These are phyloP conservation scores for Rhodotorula diobovata DNA, from an alignment of 768 basidiomycete species.

Conservation along the genomic window DNA sequence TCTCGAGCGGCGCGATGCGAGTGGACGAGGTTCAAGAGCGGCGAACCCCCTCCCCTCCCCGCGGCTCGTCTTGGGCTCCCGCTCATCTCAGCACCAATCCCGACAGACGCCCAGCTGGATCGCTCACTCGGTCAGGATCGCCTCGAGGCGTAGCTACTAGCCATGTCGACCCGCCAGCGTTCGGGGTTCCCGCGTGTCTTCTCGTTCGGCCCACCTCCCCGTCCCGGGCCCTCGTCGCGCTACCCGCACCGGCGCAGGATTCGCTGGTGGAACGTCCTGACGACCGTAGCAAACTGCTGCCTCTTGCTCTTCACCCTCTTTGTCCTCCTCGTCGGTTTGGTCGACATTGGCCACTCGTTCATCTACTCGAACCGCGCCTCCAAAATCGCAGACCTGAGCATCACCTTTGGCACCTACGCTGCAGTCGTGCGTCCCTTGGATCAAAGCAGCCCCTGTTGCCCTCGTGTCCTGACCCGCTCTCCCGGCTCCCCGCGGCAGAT, in stretches of 20 bases:
- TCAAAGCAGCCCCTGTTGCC: background rate
- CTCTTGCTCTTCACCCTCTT: slow-evolving; percentile 3
- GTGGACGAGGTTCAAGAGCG: background rate
- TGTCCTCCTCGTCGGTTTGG: slow-evolving; percentile 1
- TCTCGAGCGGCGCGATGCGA: background rate
- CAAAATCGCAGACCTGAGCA: slow-evolving; percentile 5
- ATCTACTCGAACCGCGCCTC: background rate
- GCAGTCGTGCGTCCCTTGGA: background rate
- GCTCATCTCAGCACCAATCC: too few species aligned
- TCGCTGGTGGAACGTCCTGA: background rate
- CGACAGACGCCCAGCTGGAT: too few species aligned
- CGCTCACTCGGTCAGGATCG: too few species aligned
- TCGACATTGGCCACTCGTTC: slow-evolving; percentile 7
- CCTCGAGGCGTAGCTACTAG: too few species aligned
- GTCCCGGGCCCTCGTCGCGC: background rate
- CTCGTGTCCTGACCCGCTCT: too few species aligned
- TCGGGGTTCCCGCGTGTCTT: background rate
- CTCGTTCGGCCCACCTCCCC: background rate
- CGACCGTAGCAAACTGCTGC: background rate
- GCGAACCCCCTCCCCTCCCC: too few species aligned
- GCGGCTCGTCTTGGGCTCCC: too few species aligned
- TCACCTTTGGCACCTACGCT: slow-evolving; percentile 8
- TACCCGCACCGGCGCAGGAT: background rate
- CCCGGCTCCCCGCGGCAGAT: background rate
- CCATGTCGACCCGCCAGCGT: background rate